These are phyloP conservation scores for Paramecium octaurelia DNA, from an alignment of 73 alveolate genomes.

Conservation along the genomic window DNA sequence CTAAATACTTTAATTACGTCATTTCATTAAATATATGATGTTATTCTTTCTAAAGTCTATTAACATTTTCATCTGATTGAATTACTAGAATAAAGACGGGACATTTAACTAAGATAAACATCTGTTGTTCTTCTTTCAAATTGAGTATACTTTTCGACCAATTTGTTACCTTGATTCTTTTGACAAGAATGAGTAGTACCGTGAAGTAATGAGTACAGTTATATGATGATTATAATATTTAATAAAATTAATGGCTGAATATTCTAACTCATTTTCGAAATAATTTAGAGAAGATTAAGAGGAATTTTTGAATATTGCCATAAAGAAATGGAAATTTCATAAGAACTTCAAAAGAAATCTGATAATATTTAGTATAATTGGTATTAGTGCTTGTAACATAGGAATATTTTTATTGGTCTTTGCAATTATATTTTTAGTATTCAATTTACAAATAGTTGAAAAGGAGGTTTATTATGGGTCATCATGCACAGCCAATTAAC, in stretches of 20 bases:
- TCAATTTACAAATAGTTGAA: slow-evolving; percentile 20
- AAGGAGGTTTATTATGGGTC: not conserved
- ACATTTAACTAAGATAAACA: not conserved
- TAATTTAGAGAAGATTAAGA: slow-evolving; percentile 50
- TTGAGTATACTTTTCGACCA: not conserved
- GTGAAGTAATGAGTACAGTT: not conserved
- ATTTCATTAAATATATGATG: not conserved
- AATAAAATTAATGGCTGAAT: slow-evolving; percentile 6
- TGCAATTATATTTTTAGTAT: slow-evolving; percentile 18
- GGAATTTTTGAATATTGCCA: slow-evolving; percentile 43
- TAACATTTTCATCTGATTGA: not conserved
- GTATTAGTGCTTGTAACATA: not conserved
- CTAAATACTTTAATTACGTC: not conserved
- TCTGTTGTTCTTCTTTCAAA: not conserved
- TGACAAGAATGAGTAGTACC: not conserved
- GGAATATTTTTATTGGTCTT: slow-evolving; percentile 44
- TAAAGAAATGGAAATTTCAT: slow-evolving; percentile 50
- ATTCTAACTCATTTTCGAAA: slow-evolving; percentile 45
- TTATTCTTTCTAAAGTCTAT: not conserved
- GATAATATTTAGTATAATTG: not conserved
- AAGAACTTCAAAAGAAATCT: slow-evolving; percentile 37
- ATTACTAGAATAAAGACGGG: not conserved
- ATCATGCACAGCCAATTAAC: not conserved
- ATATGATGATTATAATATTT: not conserved
- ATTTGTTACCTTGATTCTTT: not conserved